phyloP scores from a whole-genome alignment of 2,329 filamentous ascomycete genomes.

The Davidsoniella eucalypti region DNA sequence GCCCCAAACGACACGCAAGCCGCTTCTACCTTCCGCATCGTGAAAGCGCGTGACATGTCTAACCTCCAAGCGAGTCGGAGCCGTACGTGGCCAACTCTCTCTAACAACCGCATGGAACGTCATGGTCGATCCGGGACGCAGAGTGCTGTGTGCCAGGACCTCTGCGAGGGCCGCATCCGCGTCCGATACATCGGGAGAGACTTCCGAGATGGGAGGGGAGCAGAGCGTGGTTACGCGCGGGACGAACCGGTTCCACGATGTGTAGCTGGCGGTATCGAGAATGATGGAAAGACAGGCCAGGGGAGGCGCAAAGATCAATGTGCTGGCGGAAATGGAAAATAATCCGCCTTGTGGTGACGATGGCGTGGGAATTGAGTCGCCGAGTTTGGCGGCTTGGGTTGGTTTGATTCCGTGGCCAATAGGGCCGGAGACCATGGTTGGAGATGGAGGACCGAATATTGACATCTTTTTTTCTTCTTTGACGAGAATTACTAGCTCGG shows the following conservation, averaged over 20 bases:
- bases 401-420: neutral
- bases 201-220: neutral
- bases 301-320: neutral
- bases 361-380: neutral
- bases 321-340: slow-evolving; percentile 1
- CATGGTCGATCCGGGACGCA: neutral
- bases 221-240: neutral
- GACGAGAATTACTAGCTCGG: too few species aligned
- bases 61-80: neutral
- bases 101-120: neutral
- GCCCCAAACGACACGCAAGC: slow-evolving; percentile 27
- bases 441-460: neutral
- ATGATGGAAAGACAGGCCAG: neutral
- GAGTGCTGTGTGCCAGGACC: neutral
- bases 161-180: neutral
- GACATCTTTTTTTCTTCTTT: too few species aligned
- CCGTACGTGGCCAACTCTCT: neutral
- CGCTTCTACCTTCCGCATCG: slow-evolving; percentile 17
- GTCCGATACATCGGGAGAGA: neutral
- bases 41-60: slow-evolving; percentile 20
- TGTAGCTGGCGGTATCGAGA: neutral
- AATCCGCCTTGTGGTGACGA: neutral
- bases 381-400: neutral
- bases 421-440: slow-evolving; percentile 1
- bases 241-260: slow-evolving; percentile 4